Conservation (phyloP, 1,284 basidiomycete species). For the Cutaneotrichosporon arboriforme region DNA sequence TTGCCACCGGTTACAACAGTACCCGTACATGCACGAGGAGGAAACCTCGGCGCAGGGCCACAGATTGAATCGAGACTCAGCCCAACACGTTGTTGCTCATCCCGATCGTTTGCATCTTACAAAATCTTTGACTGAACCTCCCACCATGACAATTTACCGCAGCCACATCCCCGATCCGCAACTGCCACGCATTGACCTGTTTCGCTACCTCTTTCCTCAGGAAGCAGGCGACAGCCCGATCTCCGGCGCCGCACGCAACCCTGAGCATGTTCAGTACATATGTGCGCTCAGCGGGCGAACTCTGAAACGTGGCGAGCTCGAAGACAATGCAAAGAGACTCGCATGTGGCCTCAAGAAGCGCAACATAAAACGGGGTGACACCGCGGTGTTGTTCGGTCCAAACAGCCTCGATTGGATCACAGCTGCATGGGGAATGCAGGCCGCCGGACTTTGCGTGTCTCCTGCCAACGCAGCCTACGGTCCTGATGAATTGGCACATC, state of each 20-base stretch:
- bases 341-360: slow-evolving; percentile 52
- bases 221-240: slow-evolving; percentile 3
- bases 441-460: slow-evolving; percentile 30
- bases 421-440: slow-evolving; percentile 55
- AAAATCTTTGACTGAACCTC: too few relatives aligned
- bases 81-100: too few relatives aligned
- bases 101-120: too few relatives aligned
- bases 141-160: slow-evolving; percentile 23
- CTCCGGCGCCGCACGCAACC: background rate
- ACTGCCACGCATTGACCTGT: slow-evolving; percentile 28
- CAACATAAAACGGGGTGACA: slow-evolving; percentile 31
- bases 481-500: slow-evolving; percentile 42
- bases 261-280: slow-evolving; percentile 55
- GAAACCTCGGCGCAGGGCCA: too few relatives aligned
- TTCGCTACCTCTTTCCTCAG: slow-evolving; percentile 14
- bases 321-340: slow-evolving; percentile 56
- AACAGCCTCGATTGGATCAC: slow-evolving; percentile 64
- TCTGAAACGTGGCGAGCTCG: slow-evolving; percentile 57
- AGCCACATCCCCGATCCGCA: slow-evolving; percentile 22
- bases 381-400: slow-evolving; percentile 39
- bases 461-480: slow-evolving; percentile 42
- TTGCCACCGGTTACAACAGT: too few relatives aligned
- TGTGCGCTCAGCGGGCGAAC: slow-evolving; percentile 59
- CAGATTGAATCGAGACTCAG: too few relatives aligned
- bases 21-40: too few relatives aligned